Evolutionary conservation across 805 yeast species (phyloP).

Genomic region (Candida berthetii): DNA sequence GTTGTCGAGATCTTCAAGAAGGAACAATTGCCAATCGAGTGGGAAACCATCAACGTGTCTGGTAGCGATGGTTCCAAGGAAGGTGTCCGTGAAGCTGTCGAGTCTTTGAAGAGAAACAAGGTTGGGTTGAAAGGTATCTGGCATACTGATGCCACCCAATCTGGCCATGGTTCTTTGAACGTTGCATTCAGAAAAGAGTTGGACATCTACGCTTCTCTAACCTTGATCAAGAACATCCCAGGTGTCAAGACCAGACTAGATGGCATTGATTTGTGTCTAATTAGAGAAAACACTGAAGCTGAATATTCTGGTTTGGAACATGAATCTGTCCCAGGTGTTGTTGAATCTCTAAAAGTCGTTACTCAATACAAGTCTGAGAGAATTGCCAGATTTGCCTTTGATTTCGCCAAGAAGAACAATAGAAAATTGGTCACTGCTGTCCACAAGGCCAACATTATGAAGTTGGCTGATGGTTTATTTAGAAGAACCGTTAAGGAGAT

Average conservation of each 20-base stretch:
- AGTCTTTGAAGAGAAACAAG: constrained; percentile 90
- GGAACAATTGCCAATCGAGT: constrained; percentile 87
- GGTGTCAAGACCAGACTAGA: constrained; percentile 89
- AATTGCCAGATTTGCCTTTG: constrained; percentile 95
- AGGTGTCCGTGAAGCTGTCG: constrained; percentile 78
- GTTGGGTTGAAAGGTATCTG: constrained; percentile 96
- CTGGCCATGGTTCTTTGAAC: constrained; percentile 80
- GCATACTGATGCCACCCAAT: constrained; percentile 80
- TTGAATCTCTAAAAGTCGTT: constrained; percentile 92
- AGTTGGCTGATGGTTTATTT: constrained; percentile 96
- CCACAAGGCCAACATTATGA: constrained; percentile 99
- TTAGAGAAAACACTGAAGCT: constrained; percentile 99
- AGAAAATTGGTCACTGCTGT: constrained; percentile 93
- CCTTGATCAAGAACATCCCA: constrained; percentile 88
- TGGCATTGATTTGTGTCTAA: constrained; percentile 87
- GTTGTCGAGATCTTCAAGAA: constrained; percentile 85
- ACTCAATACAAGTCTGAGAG: constrained; percentile 94
- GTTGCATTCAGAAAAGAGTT: constrained; percentile 95
- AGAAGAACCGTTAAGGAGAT: constrained; percentile 88
- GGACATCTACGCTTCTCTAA: constrained; percentile 92
- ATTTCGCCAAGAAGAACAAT: constrained; percentile 87
- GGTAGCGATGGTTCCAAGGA: constrained; percentile 46
- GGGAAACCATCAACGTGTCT: constrained; percentile 77
- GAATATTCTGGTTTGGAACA: constrained; percentile 98
- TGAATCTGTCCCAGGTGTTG: constrained; percentile 96